These are phyloP conservation scores for Fagus sylvatica DNA, from an alignment of 306 rosid genomes.

Conservation along the genomic window DNA sequence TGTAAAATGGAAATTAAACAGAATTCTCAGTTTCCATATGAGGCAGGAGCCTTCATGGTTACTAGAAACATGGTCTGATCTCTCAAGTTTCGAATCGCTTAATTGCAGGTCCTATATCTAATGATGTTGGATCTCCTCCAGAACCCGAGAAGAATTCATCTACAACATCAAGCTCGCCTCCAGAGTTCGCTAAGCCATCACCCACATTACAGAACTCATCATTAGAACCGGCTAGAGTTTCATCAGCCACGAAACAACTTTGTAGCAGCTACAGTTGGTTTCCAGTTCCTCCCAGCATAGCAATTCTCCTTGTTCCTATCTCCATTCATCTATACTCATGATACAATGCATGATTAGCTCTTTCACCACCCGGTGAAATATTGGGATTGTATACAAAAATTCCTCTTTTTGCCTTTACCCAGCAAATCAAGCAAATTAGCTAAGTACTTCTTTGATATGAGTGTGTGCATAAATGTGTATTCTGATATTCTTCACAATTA, in stretches of 20 bases:
- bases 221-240: neutral
- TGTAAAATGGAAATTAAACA: neutral
- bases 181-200: neutral
- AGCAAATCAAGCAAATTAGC: neutral
- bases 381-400: neutral
- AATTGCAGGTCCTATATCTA: slow-evolving; percentile 12
- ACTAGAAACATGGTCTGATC: neutral
- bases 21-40: neutral
- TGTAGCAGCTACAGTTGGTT: slow-evolving; percentile 10
- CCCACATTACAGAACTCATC: slow-evolving; percentile 15
- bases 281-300: slow-evolving; percentile 3
- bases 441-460: neutral
- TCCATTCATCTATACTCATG: neutral
- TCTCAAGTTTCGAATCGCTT: neutral
- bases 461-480: neutral
- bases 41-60: neutral
- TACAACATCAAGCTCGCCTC: neutral
- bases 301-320: slow-evolving; percentile 5
- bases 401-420: neutral
- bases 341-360: neutral
- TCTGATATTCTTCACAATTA: neutral
- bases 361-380: neutral
- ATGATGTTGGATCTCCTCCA: slow-evolving; percentile 21
- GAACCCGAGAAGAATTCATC: neutral
- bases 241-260: slow-evolving; percentile 1